Percentiles rank a stretch among this genome's conserved stretches.
Conservation (phyloP, 306 rosid genomes). For the Vigna radiata region DNA sequence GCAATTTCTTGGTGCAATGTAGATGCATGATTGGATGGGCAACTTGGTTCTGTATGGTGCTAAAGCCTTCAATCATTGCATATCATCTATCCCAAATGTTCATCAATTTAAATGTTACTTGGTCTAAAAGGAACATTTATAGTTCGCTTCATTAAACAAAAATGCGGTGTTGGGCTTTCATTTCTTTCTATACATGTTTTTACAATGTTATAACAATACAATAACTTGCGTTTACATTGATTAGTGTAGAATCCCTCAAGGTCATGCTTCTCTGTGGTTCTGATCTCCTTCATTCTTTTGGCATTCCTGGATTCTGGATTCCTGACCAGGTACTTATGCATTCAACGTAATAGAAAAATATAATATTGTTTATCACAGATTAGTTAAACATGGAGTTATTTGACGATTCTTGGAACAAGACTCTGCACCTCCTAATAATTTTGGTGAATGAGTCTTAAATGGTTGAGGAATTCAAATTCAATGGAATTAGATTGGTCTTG, state of each 20-base stretch:
- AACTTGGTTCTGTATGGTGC: conserved; percentile 15
- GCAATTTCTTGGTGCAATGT: conserved; percentile 10
- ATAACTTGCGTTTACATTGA: conserved; percentile 39
- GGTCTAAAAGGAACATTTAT: conserved; percentile 29
- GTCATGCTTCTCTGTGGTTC: conserved; percentile 95
- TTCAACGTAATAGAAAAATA: background rate
- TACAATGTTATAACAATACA: conserved; percentile 16
- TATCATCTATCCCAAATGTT: background rate
- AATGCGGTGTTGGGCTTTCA: background rate
- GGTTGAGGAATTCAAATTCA: conserved; percentile 6
- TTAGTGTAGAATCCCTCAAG: conserved; percentile 72
- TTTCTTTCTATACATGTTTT: conserved; percentile 15
- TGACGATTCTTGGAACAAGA: conserved; percentile 10
- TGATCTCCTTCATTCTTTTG: conserved; percentile 84
- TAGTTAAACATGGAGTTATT: conserved; percentile 19
- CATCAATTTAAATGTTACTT: background rate
- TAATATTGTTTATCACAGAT: background rate
- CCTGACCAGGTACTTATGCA: conserved; percentile 66
- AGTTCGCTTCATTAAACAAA: conserved; percentile 9
- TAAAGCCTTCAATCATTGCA: conserved; percentile 32
- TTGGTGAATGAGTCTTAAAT: background rate
- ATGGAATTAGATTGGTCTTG: conserved; percentile 21
- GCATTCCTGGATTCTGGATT: conserved; percentile 80
- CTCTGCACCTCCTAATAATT: background rate
- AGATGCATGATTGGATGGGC: background rate